A percentile compares a stretch with the other conserved stretches of the same genome.
Evolutionary conservation across 2,329 filamentous ascomycete species (phyloP).

Genomic region (Apiospora aurea): DNA sequence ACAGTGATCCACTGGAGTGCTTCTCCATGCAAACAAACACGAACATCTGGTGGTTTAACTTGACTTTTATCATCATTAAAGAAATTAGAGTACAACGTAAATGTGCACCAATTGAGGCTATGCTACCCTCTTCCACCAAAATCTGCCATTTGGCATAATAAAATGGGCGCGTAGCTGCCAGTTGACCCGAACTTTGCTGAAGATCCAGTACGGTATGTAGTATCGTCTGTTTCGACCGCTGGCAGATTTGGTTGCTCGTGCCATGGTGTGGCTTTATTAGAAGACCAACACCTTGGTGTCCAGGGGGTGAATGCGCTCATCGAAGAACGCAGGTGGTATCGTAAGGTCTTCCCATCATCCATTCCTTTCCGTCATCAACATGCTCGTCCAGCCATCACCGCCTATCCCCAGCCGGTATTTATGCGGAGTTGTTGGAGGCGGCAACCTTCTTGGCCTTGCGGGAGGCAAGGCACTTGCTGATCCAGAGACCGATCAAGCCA

Average conservation of each 20-base stretch:
- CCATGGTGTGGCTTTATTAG: conserved; percentile 10
- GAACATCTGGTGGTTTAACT: not conserved
- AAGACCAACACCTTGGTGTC: conserved; percentile 3
- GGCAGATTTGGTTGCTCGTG: not conserved
- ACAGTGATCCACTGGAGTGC: not conserved
- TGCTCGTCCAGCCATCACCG: conserved; percentile 9
- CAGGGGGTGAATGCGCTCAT: conserved; percentile 10
- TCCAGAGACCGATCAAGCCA: conserved; percentile 40
- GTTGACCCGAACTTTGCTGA: conserved; percentile 6
- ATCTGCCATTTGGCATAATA: conserved; percentile 14
- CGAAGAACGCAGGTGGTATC: conserved; percentile 26
- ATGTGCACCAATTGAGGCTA: conserved; percentile 23
- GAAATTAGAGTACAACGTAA: conserved; percentile 29
- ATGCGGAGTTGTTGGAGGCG: conserved; percentile 28
- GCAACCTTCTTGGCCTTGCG: conserved; percentile 39
- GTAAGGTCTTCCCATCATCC: conserved; percentile 29
- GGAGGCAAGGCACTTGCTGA: conserved; percentile 39
- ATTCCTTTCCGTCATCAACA: conserved; percentile 26
- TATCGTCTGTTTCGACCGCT: not conserved
- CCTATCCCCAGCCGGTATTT: not conserved
- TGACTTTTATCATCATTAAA: conserved; percentile 24
- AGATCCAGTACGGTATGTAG: not conserved
- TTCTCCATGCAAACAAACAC: not conserved
- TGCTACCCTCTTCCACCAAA: conserved; percentile 9
- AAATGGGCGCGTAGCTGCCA: conserved; percentile 11